These are phyloP conservation scores for Keithomyces neogunnii DNA, from an alignment of 2,329 filamentous ascomycete species.

Conservation along the genomic window DNA sequence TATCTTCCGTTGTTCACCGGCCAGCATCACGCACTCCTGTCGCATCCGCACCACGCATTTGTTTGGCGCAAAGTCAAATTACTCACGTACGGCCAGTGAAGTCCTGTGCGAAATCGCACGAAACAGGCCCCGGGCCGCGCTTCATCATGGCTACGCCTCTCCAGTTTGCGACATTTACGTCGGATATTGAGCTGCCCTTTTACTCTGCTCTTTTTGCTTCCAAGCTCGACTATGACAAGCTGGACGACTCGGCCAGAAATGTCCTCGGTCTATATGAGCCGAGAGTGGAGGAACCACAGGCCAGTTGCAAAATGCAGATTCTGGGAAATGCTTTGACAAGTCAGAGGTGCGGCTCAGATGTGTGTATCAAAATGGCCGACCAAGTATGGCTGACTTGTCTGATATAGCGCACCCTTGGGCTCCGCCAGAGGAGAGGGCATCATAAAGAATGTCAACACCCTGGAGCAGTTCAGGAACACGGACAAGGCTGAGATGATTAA, in stretches of 20 bases:
- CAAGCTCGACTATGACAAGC: slow-evolving; percentile 95
- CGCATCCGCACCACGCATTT: not conserved
- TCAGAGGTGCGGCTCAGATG: slow-evolving; percentile 56
- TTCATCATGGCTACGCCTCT: slow-evolving; percentile 42
- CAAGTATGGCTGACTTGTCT: slow-evolving; percentile 6
- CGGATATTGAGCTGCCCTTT: slow-evolving; percentile 92
- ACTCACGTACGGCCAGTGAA: too few relatives aligned
- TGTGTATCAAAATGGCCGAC: not conserved
- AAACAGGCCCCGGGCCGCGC: not conserved
- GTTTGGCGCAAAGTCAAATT: too few relatives aligned
- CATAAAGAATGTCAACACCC: slow-evolving; percentile 92
- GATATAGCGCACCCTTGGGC: slow-evolving; percentile 54
- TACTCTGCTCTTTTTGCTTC: slow-evolving; percentile 85
- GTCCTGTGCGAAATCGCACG: not conserved
- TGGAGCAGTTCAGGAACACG: slow-evolving; percentile 82
- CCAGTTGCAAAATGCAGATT: slow-evolving; percentile 84
- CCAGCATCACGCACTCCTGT: not conserved
- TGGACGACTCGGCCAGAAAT: slow-evolving; percentile 84
- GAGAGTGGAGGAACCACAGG: slow-evolving; percentile 61
- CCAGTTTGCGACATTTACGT: slow-evolving; percentile 81
- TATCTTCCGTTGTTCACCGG: too few relatives aligned
- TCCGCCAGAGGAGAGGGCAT: slow-evolving; percentile 82
- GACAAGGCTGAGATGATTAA: slow-evolving; percentile 74
- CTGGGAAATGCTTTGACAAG: slow-evolving; percentile 77
- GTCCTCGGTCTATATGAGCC: slow-evolving; percentile 87